Evolutionary conservation across 495 filamentous ascomycete species (phyloP), one percentile per base, ranked within the genome.

Genomic region (Aspergillus sparsus): DNA sequence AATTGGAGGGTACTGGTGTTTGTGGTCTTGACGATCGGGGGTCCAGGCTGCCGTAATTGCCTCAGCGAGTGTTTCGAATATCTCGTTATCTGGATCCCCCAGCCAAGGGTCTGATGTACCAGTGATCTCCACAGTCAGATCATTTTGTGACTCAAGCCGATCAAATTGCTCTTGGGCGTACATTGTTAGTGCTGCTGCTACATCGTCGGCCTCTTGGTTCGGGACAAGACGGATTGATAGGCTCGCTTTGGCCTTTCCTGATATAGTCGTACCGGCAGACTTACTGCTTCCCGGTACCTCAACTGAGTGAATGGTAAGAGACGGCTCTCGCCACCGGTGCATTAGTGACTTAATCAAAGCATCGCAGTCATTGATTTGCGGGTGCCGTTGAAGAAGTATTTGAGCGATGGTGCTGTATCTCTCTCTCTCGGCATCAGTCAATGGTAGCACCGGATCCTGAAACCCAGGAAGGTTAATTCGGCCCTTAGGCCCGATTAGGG

Each of bases 51-150:
- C 80, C 72, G 91, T 86, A 49, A 98, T 86, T 0, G 93, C 95
- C 58, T 88, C 82, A 63, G 96, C 91, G 1, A 98, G 82, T 0
- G 91, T 96, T 39, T 86, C 84, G 67, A 96, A 98, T 63, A 97
- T 91, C 64, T 93, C 84, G 61, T 95, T 98, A 34, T 88, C 85
- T 12, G 89, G 92, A 58, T 97, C 92, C 2, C 94, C 94, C 0
- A 98, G 84, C 94, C 94, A 98, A 13, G 94, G 90, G 67, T 98
- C 94, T 2, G 94, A 93, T 70, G 91, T 88, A 62, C 96, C 92
- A 47, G 94, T 91, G 62, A 98, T 92, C 32, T 85, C 83, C 27
- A 98, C 85, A 2, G 84, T 88, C 44, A 98, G 82, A 32, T 83
- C 83, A 62, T 98, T 98, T 52, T 89, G 85, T 6, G 89, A 89